Evolutionary conservation across 148 eudicot genomes (phyloP).

Genomic region (Rhododendron molle): DNA sequence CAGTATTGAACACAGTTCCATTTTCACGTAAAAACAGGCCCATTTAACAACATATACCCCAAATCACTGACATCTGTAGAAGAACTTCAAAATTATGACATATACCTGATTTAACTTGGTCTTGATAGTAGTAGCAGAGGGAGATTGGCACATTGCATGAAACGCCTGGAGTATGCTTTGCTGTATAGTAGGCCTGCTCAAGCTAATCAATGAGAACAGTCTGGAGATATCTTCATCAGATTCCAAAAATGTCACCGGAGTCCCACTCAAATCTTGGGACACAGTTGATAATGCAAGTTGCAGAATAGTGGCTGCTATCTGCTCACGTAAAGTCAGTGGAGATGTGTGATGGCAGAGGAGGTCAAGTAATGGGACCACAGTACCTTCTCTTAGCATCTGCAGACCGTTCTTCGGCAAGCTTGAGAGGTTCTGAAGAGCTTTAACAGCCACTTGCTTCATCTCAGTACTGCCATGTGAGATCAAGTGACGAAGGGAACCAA

Average conservation of each 20-base stretch:
- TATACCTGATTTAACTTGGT: slow-evolving; percentile 28
- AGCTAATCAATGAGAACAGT: slow-evolving; percentile 28
- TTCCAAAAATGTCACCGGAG: slow-evolving; percentile 26
- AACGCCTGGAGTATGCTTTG: slow-evolving; percentile 29
- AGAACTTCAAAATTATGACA: background rate
- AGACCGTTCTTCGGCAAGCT: slow-evolving; percentile 29
- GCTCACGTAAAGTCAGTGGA: slow-evolving; percentile 28
- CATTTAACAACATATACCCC: background rate
- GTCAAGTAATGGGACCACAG: slow-evolving; percentile 20
- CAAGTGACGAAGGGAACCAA: slow-evolving; percentile 31
- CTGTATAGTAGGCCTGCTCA: slow-evolving; percentile 21
- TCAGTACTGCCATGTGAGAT: slow-evolving; percentile 17
- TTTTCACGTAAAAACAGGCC: background rate
- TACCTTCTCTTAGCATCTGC: slow-evolving; percentile 36
- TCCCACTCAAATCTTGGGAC: slow-evolving; percentile 9
- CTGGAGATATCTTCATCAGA: slow-evolving; percentile 27
- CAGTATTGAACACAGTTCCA: background rate
- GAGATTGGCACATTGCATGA: slow-evolving; percentile 39
- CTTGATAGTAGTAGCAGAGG: slow-evolving; percentile 25
- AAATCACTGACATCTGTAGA: background rate
- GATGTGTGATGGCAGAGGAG: slow-evolving; percentile 34
- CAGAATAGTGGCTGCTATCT: slow-evolving; percentile 28
- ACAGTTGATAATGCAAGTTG: slow-evolving; percentile 33
- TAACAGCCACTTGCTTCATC: slow-evolving; percentile 27
- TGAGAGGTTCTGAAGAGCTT: slow-evolving; percentile 34